Conservation (phyloP, 495 filamentous ascomycete genomes). For the Lasiosphaeris hirsuta region DNA sequence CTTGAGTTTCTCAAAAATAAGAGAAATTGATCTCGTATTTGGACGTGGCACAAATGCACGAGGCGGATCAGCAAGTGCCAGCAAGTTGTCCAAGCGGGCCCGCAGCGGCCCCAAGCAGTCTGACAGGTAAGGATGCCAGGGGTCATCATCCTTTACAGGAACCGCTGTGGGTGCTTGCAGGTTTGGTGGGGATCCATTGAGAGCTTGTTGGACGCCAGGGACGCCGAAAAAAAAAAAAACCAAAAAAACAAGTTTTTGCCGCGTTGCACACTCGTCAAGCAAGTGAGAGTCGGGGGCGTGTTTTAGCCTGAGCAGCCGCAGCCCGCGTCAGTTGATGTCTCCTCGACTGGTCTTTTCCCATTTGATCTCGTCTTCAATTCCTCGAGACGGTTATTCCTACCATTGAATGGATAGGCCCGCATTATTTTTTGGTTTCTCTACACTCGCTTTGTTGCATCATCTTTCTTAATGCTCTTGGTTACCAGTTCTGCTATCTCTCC, state of each 20-base stretch:
- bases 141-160: constrained; percentile 1
- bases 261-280: background rate
- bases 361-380: too few relatives aligned
- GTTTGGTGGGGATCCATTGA: background rate
- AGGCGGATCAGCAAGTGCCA: constrained; percentile 5
- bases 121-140: background rate
- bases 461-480: background rate
- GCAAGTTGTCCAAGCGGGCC: background rate
- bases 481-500: background rate
- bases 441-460: too few relatives aligned
- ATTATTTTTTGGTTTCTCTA: too few relatives aligned
- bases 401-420: too few relatives aligned
- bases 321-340: background rate
- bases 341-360: too few relatives aligned
- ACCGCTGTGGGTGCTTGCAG: background rate
- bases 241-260: constrained; percentile 1
- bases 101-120: background rate
- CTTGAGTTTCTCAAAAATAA: background rate
- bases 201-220: background rate
- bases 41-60: background rate
- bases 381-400: too few relatives aligned
- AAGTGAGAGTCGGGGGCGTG: background rate
- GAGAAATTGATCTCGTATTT: constrained; percentile 2
- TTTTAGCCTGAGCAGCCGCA: constrained; percentile 1
- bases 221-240: too few relatives aligned